phyloP scores from a whole-genome alignment of 176 grass and related monocot genomes.

The Carex pumila region DNA sequence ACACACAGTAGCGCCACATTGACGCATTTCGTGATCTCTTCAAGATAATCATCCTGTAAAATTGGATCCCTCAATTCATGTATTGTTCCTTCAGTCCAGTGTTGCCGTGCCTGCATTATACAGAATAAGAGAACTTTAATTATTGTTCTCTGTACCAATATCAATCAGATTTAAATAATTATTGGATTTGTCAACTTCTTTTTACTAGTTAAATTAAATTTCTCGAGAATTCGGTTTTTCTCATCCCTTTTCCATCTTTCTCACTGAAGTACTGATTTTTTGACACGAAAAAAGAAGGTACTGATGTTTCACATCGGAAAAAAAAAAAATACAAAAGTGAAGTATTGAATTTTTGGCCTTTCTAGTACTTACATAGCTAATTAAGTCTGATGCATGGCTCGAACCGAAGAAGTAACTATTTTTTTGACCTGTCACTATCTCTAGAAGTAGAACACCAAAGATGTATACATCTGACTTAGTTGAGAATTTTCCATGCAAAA shows the following conservation, averaged over 20 bases:
- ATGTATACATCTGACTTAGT: not conserved
- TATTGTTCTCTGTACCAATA: no score
- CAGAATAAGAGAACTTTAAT: not conserved
- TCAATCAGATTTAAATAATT: no score
- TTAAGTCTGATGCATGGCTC: not conserved
- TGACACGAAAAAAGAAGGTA: no score
- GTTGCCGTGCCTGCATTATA: not conserved
- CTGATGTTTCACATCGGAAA: no score
- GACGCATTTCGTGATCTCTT: not conserved
- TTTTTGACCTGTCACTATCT: not conserved
- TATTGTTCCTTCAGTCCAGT: not conserved
- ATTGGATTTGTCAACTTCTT: no score
- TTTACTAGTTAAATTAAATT: no score
- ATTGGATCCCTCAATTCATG: conserved; percentile 3
- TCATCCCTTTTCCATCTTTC: no score
- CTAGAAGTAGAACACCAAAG: not conserved
- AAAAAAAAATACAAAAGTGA: no score
- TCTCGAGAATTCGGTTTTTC: no score
- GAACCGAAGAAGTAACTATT: not conserved
- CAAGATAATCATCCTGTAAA: not conserved
- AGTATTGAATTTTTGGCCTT: not conserved
- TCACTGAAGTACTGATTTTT: no score
- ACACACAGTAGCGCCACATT: not conserved
- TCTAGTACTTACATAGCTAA: conserved; percentile 1
- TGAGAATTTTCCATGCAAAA: conserved; percentile 1